Base-by-base conservation (phyloP, 2,329 filamentous ascomycete genomes). In the Talaromyces sp. region DNA sequence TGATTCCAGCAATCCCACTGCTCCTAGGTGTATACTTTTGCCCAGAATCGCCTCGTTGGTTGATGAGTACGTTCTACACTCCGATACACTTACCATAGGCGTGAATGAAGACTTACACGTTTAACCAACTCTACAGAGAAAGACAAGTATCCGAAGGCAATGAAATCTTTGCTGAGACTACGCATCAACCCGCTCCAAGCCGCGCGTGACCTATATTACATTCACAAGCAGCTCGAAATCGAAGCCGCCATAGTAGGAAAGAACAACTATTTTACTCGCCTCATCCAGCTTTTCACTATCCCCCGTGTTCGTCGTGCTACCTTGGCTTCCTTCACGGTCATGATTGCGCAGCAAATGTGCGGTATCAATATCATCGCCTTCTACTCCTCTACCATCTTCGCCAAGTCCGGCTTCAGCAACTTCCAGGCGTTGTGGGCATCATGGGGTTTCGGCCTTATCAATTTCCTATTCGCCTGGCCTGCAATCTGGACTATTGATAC, bases 301-400 rank as follows among this genome's bases (percentile, higher is more conserved):
- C 81, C 81, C 3, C 78, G 81, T 19, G 75, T 82, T 63, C 78
- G 81, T 47, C 79, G 81, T 48, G 92, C 92, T 2, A 93, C 88
- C 3, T 82, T 90, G 33, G 92, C 91, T 6, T 90, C 91, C 0
- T 90, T 88, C 68, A 87, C 87, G 1, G 90, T 94, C 69, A 96
- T 96, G 92, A 87, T 90, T 70, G 87, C 87, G 0, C 88, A 90
- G 75, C 88, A 90, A 75, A 88, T 90, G 84, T 90, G 87, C 70
- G 85, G 84, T 77, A 82, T 90, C 75, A 91, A 91, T 72, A 90
- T 92, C 64, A 89, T 92, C 63, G 88, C 89, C 1, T 92, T 92
- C 75, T 92, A 93, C 76, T 89, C 86, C 0, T 88, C 87, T 0
- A 88, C 87, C 2, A 75, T 83, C 56, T 82, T 83, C 60, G 62